Percentiles rank a stretch among this genome's conserved stretches.
Evolutionary conservation across 2,329 filamentous ascomycete genomes (phyloP).

Genomic region (Leptographium galeiforme): DNA sequence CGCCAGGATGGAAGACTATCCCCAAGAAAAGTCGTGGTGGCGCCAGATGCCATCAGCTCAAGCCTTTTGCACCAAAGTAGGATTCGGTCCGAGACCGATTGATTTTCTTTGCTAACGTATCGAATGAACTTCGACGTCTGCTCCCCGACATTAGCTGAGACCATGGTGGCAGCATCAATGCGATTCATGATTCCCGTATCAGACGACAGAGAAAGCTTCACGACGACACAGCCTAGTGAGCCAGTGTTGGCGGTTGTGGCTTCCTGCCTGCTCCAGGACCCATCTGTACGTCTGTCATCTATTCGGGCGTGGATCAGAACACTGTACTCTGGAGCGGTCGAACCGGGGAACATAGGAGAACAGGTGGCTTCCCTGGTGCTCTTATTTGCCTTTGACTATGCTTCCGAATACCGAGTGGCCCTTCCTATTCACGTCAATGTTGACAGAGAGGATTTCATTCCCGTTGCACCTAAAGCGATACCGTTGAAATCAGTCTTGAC

Average conservation of each 20-base stretch:
- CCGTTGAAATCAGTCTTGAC: neutral
- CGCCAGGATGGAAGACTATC: too few relatives aligned
- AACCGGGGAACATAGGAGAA: neutral
- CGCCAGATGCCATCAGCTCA: too few relatives aligned
- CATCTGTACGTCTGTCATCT: neutral
- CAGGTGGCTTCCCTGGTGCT: slow-evolving; percentile 1
- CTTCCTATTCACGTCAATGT: too few relatives aligned
- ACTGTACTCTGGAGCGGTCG: neutral
- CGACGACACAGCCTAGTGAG: slow-evolving; percentile 1
- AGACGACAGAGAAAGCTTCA: neutral
- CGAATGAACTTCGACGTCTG: slow-evolving; percentile 2
- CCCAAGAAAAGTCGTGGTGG: too few relatives aligned
- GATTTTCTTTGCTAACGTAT: neutral
- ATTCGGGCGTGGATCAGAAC: neutral
- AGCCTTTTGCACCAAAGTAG: too few relatives aligned
- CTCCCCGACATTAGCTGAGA: neutral
- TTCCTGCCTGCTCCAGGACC: neutral
- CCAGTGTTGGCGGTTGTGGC: neutral
- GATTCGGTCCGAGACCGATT: too few relatives aligned
- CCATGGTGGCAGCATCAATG: slow-evolving; percentile 1
- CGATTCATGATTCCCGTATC: neutral
- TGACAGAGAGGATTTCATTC: too few relatives aligned
- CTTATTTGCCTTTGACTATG: slow-evolving; percentile 1
- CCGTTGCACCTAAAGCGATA: neutral
- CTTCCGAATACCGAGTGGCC: too few relatives aligned